These are phyloP conservation scores for Rutstroemia sp. DNA, from an alignment of 2,329 filamentous ascomycete species.

Conservation along the genomic window DNA sequence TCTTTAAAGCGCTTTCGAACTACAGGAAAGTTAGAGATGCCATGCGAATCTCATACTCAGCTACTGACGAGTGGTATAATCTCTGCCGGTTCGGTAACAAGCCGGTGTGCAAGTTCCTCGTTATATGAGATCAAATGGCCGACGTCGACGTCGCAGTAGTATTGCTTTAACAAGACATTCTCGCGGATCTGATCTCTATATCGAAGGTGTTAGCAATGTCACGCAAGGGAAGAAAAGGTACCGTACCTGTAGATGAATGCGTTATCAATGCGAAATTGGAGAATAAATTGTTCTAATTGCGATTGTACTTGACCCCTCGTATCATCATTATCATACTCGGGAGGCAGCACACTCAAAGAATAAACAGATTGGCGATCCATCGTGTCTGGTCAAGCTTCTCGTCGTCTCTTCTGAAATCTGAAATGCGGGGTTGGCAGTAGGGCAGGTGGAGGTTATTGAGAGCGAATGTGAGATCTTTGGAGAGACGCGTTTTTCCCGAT, in stretches of 20 bases:
- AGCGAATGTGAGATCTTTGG: conserved; percentile 1
- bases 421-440: background rate
- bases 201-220: conserved; percentile 25
- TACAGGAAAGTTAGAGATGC: conserved; percentile 32
- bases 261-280: conserved; percentile 91
- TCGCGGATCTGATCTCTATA: conserved; percentile 86
- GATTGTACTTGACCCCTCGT: conserved; percentile 65
- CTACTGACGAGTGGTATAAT: conserved; percentile 76
- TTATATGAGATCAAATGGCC: conserved; percentile 94
- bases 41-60: background rate
- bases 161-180: conserved; percentile 89
- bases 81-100: conserved; percentile 84
- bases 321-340: conserved; percentile 55
- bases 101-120: conserved; percentile 84
- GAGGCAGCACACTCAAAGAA: conserved; percentile 71
- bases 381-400: conserved; percentile 5
- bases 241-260: conserved; percentile 84
- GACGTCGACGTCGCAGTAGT: conserved; percentile 93
- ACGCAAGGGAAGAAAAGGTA: background rate
- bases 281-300: conserved; percentile 81
- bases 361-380: conserved; percentile 91
- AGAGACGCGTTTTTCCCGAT: conserved; percentile 5
- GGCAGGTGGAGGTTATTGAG: background rate
- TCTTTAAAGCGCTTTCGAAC: conserved; percentile 87
- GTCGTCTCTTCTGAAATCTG: background rate